A percentile compares a stretch with the other conserved stretches of the same genome.
Evolutionary conservation across 805 yeast species (phyloP).

Genomic region (Starmerella potacharoeniae): DNA sequence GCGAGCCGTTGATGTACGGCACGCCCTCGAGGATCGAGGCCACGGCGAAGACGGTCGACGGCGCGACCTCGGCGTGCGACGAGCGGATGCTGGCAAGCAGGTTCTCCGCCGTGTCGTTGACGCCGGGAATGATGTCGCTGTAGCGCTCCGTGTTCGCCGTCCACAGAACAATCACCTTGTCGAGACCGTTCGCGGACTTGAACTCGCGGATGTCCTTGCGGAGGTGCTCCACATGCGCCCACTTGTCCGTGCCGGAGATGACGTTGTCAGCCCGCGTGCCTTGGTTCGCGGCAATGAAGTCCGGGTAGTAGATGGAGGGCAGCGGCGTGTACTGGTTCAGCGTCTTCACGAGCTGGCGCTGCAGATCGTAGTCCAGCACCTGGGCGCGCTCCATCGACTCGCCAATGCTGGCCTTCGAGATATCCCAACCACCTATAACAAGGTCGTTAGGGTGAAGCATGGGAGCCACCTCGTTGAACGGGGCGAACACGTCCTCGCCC

Average conservation of each 20-base stretch:
- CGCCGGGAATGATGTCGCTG: conserved; percentile 62
- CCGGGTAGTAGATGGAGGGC: conserved; percentile 87
- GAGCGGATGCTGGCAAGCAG: conserved; percentile 59
- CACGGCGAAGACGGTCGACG: conserved; percentile 88
- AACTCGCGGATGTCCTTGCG: conserved; percentile 74
- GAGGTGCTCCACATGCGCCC: conserved; percentile 80
- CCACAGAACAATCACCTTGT: conserved; percentile 86
- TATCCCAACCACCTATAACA: conserved; percentile 92
- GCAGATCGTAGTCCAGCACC: conserved; percentile 78
- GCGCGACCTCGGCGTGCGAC: conserved; percentile 76
- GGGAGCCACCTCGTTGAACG: conserved; percentile 82
- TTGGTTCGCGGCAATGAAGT: conserved; percentile 92
- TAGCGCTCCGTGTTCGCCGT: conserved; percentile 96
- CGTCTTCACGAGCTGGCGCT: conserved; percentile 55
- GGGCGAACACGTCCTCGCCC: conserved; percentile 84
- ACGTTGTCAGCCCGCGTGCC: conserved; percentile 83
- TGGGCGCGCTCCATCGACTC: conserved; percentile 75
- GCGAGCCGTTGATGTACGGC: conserved; percentile 92
- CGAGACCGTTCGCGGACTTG: conserved; percentile 59
- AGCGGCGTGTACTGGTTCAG: conserved; percentile 56
- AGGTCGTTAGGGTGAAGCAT: conserved; percentile 83
- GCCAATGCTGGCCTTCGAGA: conserved; percentile 55
- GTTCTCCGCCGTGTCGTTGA: conserved; percentile 81
- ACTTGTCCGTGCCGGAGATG: conserved; percentile 59
- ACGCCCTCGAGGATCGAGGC: conserved; percentile 81